Conservation (phyloP, 2,329 filamentous ascomycete species). For the Alternaria viburni region DNA sequence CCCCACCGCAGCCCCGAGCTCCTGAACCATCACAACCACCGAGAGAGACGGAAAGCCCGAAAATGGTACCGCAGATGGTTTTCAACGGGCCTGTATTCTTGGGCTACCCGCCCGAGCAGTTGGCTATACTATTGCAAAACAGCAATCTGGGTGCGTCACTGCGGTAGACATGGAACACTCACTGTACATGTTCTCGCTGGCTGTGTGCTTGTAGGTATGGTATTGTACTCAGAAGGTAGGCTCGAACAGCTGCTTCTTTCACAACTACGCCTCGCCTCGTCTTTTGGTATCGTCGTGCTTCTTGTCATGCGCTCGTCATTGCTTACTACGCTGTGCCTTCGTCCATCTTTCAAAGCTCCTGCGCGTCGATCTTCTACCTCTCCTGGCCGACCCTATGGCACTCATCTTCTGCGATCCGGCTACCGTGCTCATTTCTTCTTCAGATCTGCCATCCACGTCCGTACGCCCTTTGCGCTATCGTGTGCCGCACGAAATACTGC, state of each 20-base stretch:
- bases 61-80: slow-evolving; percentile 69
- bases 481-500: slow-evolving; percentile 57
- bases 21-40: slow-evolving; percentile 8
- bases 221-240: slow-evolving; percentile 36
- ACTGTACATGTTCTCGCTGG: slow-evolving; percentile 12
- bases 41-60: slow-evolving; percentile 20
- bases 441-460: slow-evolving; percentile 52
- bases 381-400: neutral
- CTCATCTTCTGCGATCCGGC: neutral
- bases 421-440: slow-evolving; percentile 47
- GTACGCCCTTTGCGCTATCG: slow-evolving; percentile 55
- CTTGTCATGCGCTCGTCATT: neutral
- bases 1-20: slow-evolving; percentile 8
- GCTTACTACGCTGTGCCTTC: neutral
- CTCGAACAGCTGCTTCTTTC: slow-evolving; percentile 20
- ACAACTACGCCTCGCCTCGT: slow-evolving; percentile 5
- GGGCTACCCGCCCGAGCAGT: slow-evolving; percentile 66
- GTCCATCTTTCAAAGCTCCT: neutral
- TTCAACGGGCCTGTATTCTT: slow-evolving; percentile 96
- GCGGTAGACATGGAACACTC: slow-evolving; percentile 20
- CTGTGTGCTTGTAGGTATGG: slow-evolving; percentile 27
- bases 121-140: slow-evolving; percentile 44
- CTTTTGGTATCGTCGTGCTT: slow-evolving; percentile 1
- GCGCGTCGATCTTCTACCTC: neutral
- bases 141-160: slow-evolving; percentile 43